Evolutionary conservation across 2,329 filamentous ascomycete species (phyloP), one percentile per base, ranked within the genome.

Genomic region (Dactylella cylindrospora): DNA sequence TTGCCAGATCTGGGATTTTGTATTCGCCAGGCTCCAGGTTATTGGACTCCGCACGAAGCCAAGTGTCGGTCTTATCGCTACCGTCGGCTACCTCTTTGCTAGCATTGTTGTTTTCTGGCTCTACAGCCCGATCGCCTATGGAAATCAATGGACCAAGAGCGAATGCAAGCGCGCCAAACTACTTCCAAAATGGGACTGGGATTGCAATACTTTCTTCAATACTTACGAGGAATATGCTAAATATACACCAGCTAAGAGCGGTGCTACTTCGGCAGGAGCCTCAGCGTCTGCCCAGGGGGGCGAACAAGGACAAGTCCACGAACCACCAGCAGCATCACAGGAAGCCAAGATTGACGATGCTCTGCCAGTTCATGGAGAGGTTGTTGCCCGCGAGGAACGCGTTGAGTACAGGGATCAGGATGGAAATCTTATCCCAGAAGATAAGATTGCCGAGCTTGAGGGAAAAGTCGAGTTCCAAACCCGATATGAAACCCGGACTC

Each of bases 381-480:
- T 74, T 67, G 73, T 77, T 68, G 79, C 70, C 68, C 78, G 83
- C 50, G 87, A 95, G 74, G 87, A 96, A 75, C 85, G 84, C 67
- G 77, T 97, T 39, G 93, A 97, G 75, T 98, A 95, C 75, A 86
- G 93, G 49, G 93, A 97, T 73, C 88, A 96, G 73, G 79, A 95
- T 68, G 93, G 93, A 67, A 96, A 96, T 70, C 73, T 97, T 25
- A 80, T 98, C 25, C 78, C 91, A 70, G 83, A 86, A 50, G 86
- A 90, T 70, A 82, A 95, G 72, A 90, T 98, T 59, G 82, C 86
- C 70, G 82, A 81, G 15, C 81, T 98, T 25, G 82, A 91, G 73
- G 93, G 91, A 70, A 94, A 95, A 74, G 90, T 97, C 60, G 88
- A 89, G 70, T 96, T 98, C 76, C 84, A 94, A 76, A 97, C 93